phyloP scores from a whole-genome alignment of 2,329 filamentous ascomycete species.

The Alternaria sp. region DNA sequence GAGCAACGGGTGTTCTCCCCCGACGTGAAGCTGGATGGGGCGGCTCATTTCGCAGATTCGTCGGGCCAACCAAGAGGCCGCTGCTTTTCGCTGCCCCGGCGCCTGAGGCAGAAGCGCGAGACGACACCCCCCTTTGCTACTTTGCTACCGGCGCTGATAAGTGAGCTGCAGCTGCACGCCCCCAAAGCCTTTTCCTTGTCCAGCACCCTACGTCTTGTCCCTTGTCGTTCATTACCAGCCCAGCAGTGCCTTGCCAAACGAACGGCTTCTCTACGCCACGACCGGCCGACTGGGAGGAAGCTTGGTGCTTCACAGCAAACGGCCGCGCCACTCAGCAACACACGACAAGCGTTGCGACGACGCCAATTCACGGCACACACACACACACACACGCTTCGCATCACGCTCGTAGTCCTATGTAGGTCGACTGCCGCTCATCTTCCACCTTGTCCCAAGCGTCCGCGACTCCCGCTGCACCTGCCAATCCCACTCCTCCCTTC shows the following conservation, averaged over 20 bases:
- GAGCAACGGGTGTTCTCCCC: slow-evolving; percentile 23
- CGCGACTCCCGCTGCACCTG: slow-evolving; percentile 28
- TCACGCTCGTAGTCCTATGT: slow-evolving; percentile 16
- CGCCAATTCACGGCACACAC: slow-evolving; percentile 1
- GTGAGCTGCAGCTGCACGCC: slow-evolving; percentile 9
- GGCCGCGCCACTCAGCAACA: slow-evolving; percentile 19
- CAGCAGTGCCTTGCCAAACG: not conserved
- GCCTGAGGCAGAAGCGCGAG: slow-evolving; percentile 3
- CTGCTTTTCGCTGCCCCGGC: slow-evolving; percentile 24
- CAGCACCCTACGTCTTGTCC: slow-evolving; percentile 15
- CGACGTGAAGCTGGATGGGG: slow-evolving; percentile 17
- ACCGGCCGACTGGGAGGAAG: slow-evolving; percentile 1
- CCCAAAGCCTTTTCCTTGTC: slow-evolving; percentile 5
- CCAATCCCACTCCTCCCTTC: slow-evolving; percentile 6
- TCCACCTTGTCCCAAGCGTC: slow-evolving; percentile 17
- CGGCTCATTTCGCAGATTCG: slow-evolving; percentile 44
- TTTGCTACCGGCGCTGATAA: slow-evolving; percentile 19
- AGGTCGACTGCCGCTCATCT: slow-evolving; percentile 21
- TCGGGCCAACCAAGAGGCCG: slow-evolving; percentile 27
- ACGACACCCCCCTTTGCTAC: slow-evolving; percentile 10
- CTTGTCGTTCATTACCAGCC: slow-evolving; percentile 16
- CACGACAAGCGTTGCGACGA: slow-evolving; percentile 18
- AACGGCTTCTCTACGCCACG: slow-evolving; percentile 12
- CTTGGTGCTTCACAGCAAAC: slow-evolving; percentile 5
- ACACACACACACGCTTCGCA: not conserved